These are phyloP conservation scores for Castanea mollissima DNA, from an alignment of 306 rosid genomes.

Conservation along the genomic window DNA sequence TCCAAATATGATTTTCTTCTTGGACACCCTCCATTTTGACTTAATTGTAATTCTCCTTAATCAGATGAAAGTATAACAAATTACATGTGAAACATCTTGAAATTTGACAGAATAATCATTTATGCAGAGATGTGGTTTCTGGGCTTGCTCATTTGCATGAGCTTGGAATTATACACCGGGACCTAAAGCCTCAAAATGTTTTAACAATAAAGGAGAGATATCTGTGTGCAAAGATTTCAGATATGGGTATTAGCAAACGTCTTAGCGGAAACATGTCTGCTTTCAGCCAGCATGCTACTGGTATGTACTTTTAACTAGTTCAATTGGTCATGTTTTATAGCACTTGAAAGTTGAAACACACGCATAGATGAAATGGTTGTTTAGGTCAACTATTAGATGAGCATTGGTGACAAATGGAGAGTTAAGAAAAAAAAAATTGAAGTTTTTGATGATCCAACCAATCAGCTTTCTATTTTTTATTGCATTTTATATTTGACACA, in stretches of 20 bases:
- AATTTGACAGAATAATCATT: background rate
- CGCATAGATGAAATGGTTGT: background rate
- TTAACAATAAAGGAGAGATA: conserved; percentile 57
- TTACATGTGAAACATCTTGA: too few relatives aligned
- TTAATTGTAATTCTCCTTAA: too few relatives aligned
- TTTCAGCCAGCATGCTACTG: conserved; percentile 64
- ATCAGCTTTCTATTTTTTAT: background rate
- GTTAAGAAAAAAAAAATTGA: conserved; percentile 2
- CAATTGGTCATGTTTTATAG: background rate
- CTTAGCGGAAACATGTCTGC: conserved; percentile 75
- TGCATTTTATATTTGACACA: background rate
- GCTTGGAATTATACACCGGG: conserved; percentile 85
- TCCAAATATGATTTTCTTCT: background rate
- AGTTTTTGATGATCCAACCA: background rate
- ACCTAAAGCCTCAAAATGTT: conserved; percentile 93
- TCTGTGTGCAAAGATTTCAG: conserved; percentile 80
- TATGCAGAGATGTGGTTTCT: conserved; percentile 62
- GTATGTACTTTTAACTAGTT: conserved; percentile 40
- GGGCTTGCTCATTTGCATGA: conserved; percentile 91
- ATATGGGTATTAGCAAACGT: conserved; percentile 94
- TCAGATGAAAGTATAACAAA: too few relatives aligned
- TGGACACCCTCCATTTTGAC: background rate
- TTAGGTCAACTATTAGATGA: background rate
- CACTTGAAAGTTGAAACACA: background rate
- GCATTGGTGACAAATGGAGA: background rate